Evolutionary conservation across 805 yeast genomes (phyloP).

Genomic region (Yarrowia sp.): DNA sequence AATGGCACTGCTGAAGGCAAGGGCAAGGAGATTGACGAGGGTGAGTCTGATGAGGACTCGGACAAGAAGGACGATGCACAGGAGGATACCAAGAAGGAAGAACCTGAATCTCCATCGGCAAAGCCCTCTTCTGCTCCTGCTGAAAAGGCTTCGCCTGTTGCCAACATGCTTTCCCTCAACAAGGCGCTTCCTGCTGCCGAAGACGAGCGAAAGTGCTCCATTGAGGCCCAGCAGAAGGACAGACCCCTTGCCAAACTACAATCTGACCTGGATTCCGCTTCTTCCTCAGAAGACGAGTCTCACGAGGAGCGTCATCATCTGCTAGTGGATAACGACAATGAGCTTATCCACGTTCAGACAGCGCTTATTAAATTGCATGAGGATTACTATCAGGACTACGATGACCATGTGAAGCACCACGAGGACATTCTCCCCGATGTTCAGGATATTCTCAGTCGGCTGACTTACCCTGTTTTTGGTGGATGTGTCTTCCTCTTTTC

Average conservation of each 20-base stretch:
- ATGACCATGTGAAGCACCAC: conserved; percentile 42
- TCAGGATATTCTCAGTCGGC: conserved; percentile 59
- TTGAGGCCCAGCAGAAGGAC: conserved; percentile 81
- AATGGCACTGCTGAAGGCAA: conserved; percentile 9
- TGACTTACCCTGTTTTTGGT: conserved; percentile 71
- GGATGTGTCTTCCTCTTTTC: conserved; percentile 79
- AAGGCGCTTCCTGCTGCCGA: conserved; percentile 46
- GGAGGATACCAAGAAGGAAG: neutral
- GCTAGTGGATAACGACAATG: conserved; percentile 80
- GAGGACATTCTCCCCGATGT: conserved; percentile 46
- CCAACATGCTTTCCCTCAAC: conserved; percentile 43
- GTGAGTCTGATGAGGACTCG: conserved; percentile 7
- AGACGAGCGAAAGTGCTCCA: conserved; percentile 49
- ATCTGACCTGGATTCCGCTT: conserved; percentile 57
- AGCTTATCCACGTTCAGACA: conserved; percentile 65
- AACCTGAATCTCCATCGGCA: neutral
- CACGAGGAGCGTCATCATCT: conserved; percentile 52
- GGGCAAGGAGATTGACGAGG: conserved; percentile 24
- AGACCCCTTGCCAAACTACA: conserved; percentile 87
- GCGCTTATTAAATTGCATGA: conserved; percentile 71
- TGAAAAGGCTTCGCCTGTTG: conserved; percentile 34
- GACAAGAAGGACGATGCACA: conserved; percentile 14
- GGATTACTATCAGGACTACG: conserved; percentile 64
- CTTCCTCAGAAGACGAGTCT: conserved; percentile 35
- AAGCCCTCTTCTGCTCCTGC: conserved; percentile 9